Percentiles rank a stretch among this genome's conserved stretches.
These are phyloP conservation scores for Camelina sativa DNA, from an alignment of 345 rosid genomes.

Conservation along the genomic window DNA sequence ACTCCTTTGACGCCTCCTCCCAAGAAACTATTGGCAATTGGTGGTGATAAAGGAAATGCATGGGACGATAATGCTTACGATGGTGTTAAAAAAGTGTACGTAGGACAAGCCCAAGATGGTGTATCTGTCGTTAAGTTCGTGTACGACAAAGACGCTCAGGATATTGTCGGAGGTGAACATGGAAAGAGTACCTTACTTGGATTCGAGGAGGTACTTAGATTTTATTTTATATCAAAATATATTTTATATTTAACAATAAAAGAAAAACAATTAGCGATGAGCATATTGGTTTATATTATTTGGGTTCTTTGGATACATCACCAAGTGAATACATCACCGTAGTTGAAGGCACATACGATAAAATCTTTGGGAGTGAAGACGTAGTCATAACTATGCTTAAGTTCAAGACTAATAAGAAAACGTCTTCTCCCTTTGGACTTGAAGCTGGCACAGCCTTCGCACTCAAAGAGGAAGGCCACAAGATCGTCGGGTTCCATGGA, in stretches of 20 bases:
- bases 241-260: background rate
- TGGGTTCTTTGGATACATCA: background rate
- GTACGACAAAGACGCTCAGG: constrained; percentile 13
- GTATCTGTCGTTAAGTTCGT: constrained; percentile 35
- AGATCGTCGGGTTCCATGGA: constrained; percentile 45
- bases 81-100: constrained; percentile 27
- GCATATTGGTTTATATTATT: background rate
- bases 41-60: constrained; percentile 28
- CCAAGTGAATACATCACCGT: constrained; percentile 35
- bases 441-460: constrained; percentile 28
- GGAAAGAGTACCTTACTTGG: constrained; percentile 26
- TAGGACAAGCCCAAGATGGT: constrained; percentile 31
- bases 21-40: constrained; percentile 22
- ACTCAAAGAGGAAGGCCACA: constrained; percentile 22
- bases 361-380: constrained; percentile 18
- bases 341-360: constrained; percentile 20
- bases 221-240: background rate
- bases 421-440: constrained; percentile 33
- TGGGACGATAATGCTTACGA: constrained; percentile 41
- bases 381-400: constrained; percentile 28
- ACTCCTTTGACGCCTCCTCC: background rate
- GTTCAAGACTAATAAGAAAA: constrained; percentile 39
- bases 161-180: constrained; percentile 21
- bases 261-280: background rate
- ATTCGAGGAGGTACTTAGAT: constrained; percentile 29